Conservation (phyloP, 371 early-diverging fungal genomes). For the Mortierella sp. region DNA sequence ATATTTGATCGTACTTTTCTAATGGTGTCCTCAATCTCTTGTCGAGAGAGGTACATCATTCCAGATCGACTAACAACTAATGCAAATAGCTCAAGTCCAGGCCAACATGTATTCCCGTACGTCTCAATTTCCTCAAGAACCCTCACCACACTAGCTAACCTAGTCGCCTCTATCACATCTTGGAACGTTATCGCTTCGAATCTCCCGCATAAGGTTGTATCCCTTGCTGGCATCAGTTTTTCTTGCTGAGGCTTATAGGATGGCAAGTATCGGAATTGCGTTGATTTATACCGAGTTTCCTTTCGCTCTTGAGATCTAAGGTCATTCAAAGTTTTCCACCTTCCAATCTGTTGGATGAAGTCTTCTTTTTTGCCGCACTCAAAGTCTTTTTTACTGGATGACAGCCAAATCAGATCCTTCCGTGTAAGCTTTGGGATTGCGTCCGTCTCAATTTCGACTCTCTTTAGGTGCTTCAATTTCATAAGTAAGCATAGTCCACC, state of each 20-base stretch:
- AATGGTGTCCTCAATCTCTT: neutral
- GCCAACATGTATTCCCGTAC: neutral
- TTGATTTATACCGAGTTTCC: neutral
- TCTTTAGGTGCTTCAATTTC: neutral
- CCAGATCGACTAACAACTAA: neutral
- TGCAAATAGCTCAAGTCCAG: neutral
- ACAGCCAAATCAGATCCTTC: neutral
- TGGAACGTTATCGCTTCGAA: neutral
- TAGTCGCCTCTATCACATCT: neutral
- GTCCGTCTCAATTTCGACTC: neutral
- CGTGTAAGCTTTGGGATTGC: neutral
- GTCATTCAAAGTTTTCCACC: neutral
- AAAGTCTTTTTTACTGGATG: neutral
- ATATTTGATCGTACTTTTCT: conserved; percentile 1
- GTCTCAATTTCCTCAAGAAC: neutral
- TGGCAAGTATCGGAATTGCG: neutral
- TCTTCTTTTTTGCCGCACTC: neutral
- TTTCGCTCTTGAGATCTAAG: neutral
- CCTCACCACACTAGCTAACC: neutral
- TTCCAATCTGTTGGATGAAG: neutral
- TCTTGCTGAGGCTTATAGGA: neutral
- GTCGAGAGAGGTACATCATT: neutral
- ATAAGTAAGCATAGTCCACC: neutral
- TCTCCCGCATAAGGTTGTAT: neutral
- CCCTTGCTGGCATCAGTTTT: neutral